Conservation (phyloP, 176 grass and related monocot species). For the Avena insularis region DNA sequence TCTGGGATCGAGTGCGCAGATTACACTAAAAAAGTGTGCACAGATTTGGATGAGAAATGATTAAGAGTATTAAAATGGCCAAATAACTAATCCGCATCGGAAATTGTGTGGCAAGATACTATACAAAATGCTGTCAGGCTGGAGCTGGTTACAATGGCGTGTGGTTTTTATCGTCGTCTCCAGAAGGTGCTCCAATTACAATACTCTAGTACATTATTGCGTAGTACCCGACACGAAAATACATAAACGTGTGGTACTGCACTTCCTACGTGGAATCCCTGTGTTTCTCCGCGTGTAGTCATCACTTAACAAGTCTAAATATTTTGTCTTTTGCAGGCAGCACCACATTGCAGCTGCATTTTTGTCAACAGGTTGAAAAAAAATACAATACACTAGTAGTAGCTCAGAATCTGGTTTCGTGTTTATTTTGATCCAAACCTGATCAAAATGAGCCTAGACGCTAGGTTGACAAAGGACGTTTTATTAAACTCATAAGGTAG, state of each 20-base stretch:
- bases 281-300: not conserved
- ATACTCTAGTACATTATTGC: not conserved
- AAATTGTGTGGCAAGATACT: not conserved
- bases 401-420: too few relatives aligned
- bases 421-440: too few relatives aligned
- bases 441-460: too few relatives aligned
- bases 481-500: too few relatives aligned
- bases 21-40: constrained; percentile 5
- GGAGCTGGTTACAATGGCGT: constrained; percentile 17
- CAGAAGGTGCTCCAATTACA: not conserved
- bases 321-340: not conserved
- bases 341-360: not conserved
- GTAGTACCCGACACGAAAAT: not conserved
- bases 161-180: constrained; percentile 11
- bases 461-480: too few relatives aligned
- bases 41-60: constrained; percentile 26
- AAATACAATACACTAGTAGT: too few relatives aligned
- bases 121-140: constrained; percentile 31
- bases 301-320: not conserved
- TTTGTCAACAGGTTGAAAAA: too few relatives aligned
- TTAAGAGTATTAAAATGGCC: not conserved
- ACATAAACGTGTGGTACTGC: not conserved
- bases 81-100: constrained; percentile 40
- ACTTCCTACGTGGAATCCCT: not conserved
- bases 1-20: constrained; percentile 27